A percentile compares a stretch with the other conserved stretches of the same genome.
Conservation (phyloP, 352 stramenopile genomes). For the Pythium apleroticum region DNA sequence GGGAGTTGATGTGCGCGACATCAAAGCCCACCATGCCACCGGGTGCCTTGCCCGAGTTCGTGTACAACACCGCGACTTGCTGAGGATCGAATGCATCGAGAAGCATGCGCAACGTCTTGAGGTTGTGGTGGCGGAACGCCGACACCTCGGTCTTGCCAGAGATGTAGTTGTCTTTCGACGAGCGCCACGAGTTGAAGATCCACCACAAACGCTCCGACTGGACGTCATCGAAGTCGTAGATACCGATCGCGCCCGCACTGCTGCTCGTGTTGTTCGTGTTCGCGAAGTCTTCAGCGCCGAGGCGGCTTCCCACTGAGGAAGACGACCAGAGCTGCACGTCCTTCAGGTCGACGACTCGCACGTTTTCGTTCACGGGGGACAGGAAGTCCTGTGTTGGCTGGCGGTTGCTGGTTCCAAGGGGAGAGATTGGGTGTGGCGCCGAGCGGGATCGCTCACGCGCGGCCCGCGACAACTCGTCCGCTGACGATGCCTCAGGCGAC, state of each 20-base stretch:
- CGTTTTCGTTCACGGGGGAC: conserved; percentile 31
- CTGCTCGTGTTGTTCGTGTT: conserved; percentile 26
- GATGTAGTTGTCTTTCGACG: conserved; percentile 66
- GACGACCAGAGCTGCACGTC: conserved; percentile 48
- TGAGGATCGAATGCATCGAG: conserved; percentile 78
- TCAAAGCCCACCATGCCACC: conserved; percentile 71
- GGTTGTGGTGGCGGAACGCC: conserved; percentile 62
- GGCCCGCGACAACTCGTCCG: conserved; percentile 18
- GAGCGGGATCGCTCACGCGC: conserved; percentile 59
- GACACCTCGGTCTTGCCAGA: conserved; percentile 71
- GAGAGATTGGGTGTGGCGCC: conserved; percentile 41
- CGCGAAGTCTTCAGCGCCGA: conserved; percentile 13
- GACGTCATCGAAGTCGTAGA: conserved; percentile 82
- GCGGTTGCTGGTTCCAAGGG: neutral
- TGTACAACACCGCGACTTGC: conserved; percentile 74
- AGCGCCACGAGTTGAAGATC: conserved; percentile 77
- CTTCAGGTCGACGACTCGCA: conserved; percentile 58
- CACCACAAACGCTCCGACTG: conserved; percentile 81
- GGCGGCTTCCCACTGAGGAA: conserved; percentile 8
- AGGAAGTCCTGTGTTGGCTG: conserved; percentile 19
- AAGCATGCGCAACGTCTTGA: conserved; percentile 66
- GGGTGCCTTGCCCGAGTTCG: conserved; percentile 30
- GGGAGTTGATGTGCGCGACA: conserved; percentile 72
- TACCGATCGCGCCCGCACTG: conserved; percentile 47
- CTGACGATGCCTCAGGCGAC: neutral